Evolutionary conservation across 805 yeast species (phyloP).

Genomic region (Candida tallmaniae): DNA sequence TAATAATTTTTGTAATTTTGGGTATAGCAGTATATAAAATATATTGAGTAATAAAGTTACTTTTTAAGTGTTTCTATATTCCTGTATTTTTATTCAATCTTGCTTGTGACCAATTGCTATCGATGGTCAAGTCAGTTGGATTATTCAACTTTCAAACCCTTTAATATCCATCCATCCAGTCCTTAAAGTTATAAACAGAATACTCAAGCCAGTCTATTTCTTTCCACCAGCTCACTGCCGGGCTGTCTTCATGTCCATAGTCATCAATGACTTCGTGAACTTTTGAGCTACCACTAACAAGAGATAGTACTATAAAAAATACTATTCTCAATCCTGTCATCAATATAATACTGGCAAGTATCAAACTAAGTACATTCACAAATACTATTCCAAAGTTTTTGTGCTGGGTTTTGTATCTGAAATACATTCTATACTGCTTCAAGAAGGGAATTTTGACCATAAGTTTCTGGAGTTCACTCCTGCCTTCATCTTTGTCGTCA

Average conservation of each 20-base stretch:
- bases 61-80: background rate
- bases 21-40: conserved; percentile 3
- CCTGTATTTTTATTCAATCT: too few relatives aligned
- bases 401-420: conserved; percentile 21
- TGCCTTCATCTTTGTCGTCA: conserved; percentile 1
- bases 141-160: background rate
- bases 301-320: conserved; percentile 12
- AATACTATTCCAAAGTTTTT: conserved; percentile 16
- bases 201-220: conserved; percentile 29
- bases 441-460: conserved; percentile 24
- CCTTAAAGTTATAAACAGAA: conserved; percentile 15
- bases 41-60: conserved; percentile 1
- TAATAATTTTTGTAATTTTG: conserved; percentile 2
- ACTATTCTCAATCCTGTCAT: conserved; percentile 15
- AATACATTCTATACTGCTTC: conserved; percentile 23
- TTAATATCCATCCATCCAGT: conserved; percentile 11
- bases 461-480: conserved; percentile 13
- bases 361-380: conserved; percentile 18
- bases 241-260: conserved; percentile 6
- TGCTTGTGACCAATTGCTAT: background rate
- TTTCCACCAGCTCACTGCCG: conserved; percentile 25
- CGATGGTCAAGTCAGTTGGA: too few relatives aligned
- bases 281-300: conserved; percentile 2
- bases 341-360: conserved; percentile 17
- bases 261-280: conserved; percentile 10